These are phyloP conservation scores for Saccharomycopsis microspora DNA, from an alignment of 805 yeast genomes.

Conservation along the genomic window DNA sequence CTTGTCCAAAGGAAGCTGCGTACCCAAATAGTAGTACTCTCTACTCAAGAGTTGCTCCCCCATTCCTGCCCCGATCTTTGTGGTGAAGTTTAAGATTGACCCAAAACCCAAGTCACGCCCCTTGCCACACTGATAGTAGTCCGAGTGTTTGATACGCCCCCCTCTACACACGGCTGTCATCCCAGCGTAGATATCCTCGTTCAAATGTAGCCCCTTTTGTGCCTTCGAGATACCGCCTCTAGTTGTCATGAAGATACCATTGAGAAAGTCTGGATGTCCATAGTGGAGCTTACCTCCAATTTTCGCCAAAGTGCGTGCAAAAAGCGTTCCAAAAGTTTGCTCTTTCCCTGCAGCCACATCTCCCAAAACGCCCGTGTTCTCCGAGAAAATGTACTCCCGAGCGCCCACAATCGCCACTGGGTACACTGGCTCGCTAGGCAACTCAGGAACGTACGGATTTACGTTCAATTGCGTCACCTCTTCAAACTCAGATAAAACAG, in stretches of 20 bases:
- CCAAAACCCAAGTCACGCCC: slow-evolving; percentile 87
- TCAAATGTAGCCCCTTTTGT: slow-evolving; percentile 75
- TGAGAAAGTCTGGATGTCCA: slow-evolving; percentile 83
- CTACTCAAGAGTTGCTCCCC: slow-evolving; percentile 83
- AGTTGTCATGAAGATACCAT: slow-evolving; percentile 66
- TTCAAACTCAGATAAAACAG: slow-evolving; percentile 74
- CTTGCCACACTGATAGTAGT: slow-evolving; percentile 82
- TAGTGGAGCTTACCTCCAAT: slow-evolving; percentile 80
- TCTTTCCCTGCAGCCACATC: slow-evolving; percentile 89
- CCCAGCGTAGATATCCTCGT: slow-evolving; percentile 85
- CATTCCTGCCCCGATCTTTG: slow-evolving; percentile 89
- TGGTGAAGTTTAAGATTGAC: slow-evolving; percentile 74
- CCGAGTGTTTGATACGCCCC: slow-evolving; percentile 82
- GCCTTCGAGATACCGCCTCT: slow-evolving; percentile 87
- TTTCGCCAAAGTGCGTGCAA: slow-evolving; percentile 74
- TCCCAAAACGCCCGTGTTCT: slow-evolving; percentile 75
- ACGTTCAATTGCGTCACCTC: slow-evolving; percentile 66
- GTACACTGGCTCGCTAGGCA: slow-evolving; percentile 43
- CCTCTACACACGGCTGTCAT: slow-evolving; percentile 77
- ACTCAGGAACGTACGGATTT: slow-evolving; percentile 70
- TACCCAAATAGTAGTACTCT: slow-evolving; percentile 73
- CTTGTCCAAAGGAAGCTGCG: slow-evolving; percentile 71
- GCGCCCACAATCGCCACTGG: slow-evolving; percentile 86
- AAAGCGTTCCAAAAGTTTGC: slow-evolving; percentile 79
- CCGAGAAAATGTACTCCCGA: slow-evolving; percentile 79